Base-by-base conservation (phyloP, 83 land plant genomes). In the Diphasiastrum complanatum region DNA sequence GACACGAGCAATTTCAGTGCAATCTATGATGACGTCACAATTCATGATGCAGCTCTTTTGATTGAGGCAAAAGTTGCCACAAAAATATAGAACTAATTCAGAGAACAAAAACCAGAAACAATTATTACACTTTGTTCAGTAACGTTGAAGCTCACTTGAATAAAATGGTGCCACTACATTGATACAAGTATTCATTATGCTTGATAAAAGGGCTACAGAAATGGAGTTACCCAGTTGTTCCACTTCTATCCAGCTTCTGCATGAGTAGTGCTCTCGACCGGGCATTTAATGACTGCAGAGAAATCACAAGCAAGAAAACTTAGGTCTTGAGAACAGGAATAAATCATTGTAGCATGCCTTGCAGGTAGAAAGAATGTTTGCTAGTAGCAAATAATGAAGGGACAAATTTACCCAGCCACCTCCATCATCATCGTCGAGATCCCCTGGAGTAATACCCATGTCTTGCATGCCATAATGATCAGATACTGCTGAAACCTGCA, bases 341-440 rank as follows among this genome's bases (percentile, higher is more conserved):
- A 19, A n/a, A n/a, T n/a, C n/a, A n/a, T n/a, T n/a, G n/a, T n/a
- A n/a, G n/a, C n/a, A n/a, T n/a, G n/a, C n/a, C n/a, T n/a, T n/a
- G n/a, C n/a, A n/a, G n/a, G n/a, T n/a, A n/a, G n/a, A n/a, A n/a
- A n/a, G n/a, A n/a, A n/a, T n/a, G n/a, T n/a, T n/a, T n/a, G n/a
- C n/a, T n/a, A n/a, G n/a, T n/a, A n/a, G n/a, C n/a, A n/a, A n/a
- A n/a, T n/a, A n/a, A n/a, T n/a, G n/a, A n/a, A n/a, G 37, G 49
- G 30, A 14, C 6, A 32, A 5, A 75, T 91, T 68, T 64, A 93
- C 99, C 86, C 89, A 74, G 46, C 99, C 97, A 33, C 97, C 97
- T 1, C 99, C 99, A 47, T 95, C 99, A 64, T 89, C 99, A 67
- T 95, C 99, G 71, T 95, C 99, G 58, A 95, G 77, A 61, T 95